Base-by-base conservation (phyloP, 2,329 filamentous ascomycete genomes). In the Chaetomiaceae sp. region DNA sequence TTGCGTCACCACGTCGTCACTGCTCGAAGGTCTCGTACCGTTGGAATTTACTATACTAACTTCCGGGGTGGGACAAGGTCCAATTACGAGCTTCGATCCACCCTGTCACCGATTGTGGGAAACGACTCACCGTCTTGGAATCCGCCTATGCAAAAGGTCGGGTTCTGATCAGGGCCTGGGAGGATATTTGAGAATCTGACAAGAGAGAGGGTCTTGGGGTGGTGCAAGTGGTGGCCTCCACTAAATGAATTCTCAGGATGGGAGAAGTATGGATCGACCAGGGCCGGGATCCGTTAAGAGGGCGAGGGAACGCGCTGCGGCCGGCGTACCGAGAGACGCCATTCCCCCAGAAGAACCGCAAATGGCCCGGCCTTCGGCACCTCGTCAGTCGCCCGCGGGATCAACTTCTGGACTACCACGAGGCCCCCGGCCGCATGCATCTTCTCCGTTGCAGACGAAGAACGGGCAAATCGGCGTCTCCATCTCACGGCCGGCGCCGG, bases 171-270 rank as follows among this genome's bases (percentile, higher is more conserved):
- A 50, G 18, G 41, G 42, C 23, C 11, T 48, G 44, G 47, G 56
- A 56, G 54, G 57, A 51, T 32, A 29, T 33, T 37, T 37, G 32
- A 51, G 46, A 42, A 45, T 23, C 29, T 45, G 54, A 44, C 47
- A 56, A 58, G 54, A 54, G 54, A 61, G 56, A 55, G 58, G 61
- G 55, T 61, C 21, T 51, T 59, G 48, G 44, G 23, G 57, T 54
- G 50, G 57, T 23, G 51, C 44, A 57, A 59, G 61, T 64, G 58
- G 59, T 56, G n/a, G n/a, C n/a, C 51, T 61, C 57, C 63, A 59
- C 65, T 75, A 75, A 74, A 82, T 81, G 79, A 81, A 73, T 75
- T 73, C 71, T 67, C 74, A 80, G 73, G 68, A 81, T 80, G 79
- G 73, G 69, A 73, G 68, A 67, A 69, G 69, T 59, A 76, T 76